Evolutionary conservation across 2,329 filamentous ascomycete species (phyloP), one percentile per base, ranked within the genome.

Genomic region (Westerdykella aurantiaca): DNA sequence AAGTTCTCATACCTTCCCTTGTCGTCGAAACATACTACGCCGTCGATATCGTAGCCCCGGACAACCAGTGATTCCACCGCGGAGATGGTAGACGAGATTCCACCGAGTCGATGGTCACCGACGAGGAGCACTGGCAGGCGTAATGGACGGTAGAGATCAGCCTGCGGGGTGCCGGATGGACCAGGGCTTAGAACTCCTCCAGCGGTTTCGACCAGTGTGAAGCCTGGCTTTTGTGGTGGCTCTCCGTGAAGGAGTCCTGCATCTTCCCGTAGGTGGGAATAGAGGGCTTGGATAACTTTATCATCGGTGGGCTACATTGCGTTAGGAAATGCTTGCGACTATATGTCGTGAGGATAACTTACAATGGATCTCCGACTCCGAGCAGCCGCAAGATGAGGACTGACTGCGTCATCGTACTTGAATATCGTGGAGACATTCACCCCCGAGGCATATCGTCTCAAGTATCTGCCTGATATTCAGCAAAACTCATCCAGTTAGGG

Each of bases 101-200:
- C 88, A 0, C 88, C 88, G 0, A 93, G 75, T 17, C 80, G 79
- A 22, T 81, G 75, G 61, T 94, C 88, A 6, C 84, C 87, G 0
- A 94, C 75, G 0, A 94, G 76, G 12, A 93, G 68, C 1, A 85
- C 78, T 0, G 88, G 87, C 1, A 86, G 67, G n/a, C 87, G 76
- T 1, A 94, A 67, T 0, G 86, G 81, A 16, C 83, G 73, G 60
- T 90, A 93, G 1, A 90, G 68, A 57, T 94, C 87, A 2, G 83
- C 86, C 59, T 94, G 88, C 0, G 84, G 81, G 1, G 76, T 84
- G 9, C 86, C 86, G 31, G 84, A 86, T 1, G 87, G 88, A 0
- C 79, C 79, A 0, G 88, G 88, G 0, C 86, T 91, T 48, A 91
- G 81, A 0, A 91, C 85, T 1, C 88, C 88, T 1, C 87, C 88